Base-by-base conservation (phyloP, 2,329 filamentous ascomycete genomes). In the Paraphaeosphaeria sporulosa region DNA sequence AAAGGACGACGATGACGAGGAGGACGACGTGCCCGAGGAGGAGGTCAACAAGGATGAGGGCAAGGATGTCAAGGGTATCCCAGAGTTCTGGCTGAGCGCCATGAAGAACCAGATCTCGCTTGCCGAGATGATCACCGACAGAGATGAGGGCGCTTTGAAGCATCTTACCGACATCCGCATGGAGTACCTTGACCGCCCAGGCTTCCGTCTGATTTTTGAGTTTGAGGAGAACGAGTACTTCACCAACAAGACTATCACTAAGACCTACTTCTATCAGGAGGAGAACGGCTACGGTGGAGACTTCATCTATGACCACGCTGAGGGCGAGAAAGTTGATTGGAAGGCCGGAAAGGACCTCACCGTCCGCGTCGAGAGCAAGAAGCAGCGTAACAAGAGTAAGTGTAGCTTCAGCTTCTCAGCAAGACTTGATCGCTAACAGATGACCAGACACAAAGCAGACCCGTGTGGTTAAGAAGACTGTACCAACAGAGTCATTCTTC, bases 51-150 rank as follows among this genome's bases (percentile, higher is more conserved):
- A 85, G 74, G 83, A 88, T 64, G 81, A 84, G 55, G 73, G 76
- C 60, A 81, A 84, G 64, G 79, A 84, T 58, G 81, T 90, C 66
- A 85, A 88, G 73, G 95, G 95, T 80, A 97, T 99, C 65, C 95
- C 95, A 65, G 95, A 99, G 82, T 99, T 99, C 87, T 99, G 95
- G 95, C 86, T 99, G 53, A 97, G 94, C 63, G 94, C 96, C 71
- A 98, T 99, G 94, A 99, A 99, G 87, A 99, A 99, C 85, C 94
- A 97, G 80, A 88, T 95, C 74, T 96, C 94, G 32, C 89, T 99
- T 58, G 93, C 94, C 58, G 96, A 99, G 82, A 97, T 97, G 88
- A 97, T 99, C 79, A 99, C 95, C 73, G 95, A 98, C 74, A 91
- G 93, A 67, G 95, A 99, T 77, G 95, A 99, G 87, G 89, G 88